Conservation (phyloP, 164 flowering plant species). For the Cinnamomum chago region DNA sequence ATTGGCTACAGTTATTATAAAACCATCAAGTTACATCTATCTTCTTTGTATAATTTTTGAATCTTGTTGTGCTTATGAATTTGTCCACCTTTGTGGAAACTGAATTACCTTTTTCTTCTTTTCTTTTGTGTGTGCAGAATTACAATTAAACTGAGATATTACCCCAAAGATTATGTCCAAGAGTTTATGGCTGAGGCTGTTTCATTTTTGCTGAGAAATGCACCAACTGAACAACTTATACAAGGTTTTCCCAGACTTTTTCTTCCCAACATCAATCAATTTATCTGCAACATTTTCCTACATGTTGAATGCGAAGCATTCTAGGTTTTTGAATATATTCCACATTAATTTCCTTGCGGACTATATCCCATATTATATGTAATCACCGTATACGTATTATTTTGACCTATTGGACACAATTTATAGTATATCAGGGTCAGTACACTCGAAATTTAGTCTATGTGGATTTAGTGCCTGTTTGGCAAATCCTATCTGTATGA, state of each 20-base stretch:
- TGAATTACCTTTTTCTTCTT: background rate
- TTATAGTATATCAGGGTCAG: too few relatives aligned
- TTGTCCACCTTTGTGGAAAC: background rate
- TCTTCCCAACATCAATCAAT: background rate
- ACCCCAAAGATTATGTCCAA: slow-evolving; percentile 70
- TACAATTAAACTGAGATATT: slow-evolving; percentile 62
- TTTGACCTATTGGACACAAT: too few relatives aligned
- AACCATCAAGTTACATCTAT: background rate
- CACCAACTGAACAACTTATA: slow-evolving; percentile 49
- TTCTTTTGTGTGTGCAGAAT: slow-evolving; percentile 30
- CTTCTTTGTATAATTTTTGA: too few relatives aligned
- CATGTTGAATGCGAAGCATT: background rate
- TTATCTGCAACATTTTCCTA: background rate
- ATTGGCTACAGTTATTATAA: background rate
- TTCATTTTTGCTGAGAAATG: slow-evolving; percentile 80
- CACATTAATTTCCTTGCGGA: background rate
- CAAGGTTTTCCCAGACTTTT: slow-evolving; percentile 42
- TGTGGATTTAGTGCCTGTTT: too few relatives aligned
- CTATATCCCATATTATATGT: background rate
- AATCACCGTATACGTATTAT: too few relatives aligned
- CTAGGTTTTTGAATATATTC: background rate
- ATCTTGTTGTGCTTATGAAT: background rate
- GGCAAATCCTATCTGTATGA: too few relatives aligned
- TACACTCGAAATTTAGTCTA: too few relatives aligned
- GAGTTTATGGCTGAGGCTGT: slow-evolving; percentile 82